Conservation (phyloP, 441 rosid genomes). For the Aleurites moluccanus region DNA sequence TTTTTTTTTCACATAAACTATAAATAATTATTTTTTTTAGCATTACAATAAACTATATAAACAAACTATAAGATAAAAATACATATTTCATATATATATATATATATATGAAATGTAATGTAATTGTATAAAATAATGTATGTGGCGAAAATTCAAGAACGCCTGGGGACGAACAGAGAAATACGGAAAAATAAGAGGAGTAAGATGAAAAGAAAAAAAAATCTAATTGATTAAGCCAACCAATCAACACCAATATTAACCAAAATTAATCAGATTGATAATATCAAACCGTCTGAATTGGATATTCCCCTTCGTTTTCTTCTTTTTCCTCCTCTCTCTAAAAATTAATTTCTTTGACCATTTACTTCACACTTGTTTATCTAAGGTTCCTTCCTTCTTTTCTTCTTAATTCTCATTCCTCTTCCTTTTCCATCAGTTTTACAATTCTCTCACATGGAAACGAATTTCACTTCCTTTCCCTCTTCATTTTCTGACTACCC, state of each 20-base stretch:
- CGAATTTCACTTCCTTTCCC: slow-evolving; percentile 22
- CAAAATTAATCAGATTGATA: slow-evolving; percentile 15
- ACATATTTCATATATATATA: no score
- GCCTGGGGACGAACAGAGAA: neutral
- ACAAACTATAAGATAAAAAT: no score
- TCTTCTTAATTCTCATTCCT: no score
- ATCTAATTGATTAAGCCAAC: neutral
- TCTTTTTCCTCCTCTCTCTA: slow-evolving; percentile 20
- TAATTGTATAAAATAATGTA: neutral
- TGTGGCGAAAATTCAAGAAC: neutral
- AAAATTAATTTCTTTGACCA: slow-evolving; percentile 49
- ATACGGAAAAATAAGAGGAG: neutral
- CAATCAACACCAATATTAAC: no score
- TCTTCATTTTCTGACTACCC: slow-evolving; percentile 26
- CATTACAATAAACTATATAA: no score
- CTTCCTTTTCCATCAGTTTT: neutral
- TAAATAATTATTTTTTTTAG: no score
- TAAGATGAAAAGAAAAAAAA: neutral
- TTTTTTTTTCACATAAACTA: no score
- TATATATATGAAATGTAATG: no score
- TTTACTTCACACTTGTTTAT: slow-evolving; percentile 25
- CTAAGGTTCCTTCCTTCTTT: slow-evolving; percentile 37
- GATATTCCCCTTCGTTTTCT: slow-evolving; percentile 30
- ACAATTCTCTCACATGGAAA: slow-evolving; percentile 42
- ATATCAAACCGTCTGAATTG: slow-evolving; percentile 48